Evolutionary conservation across 2,329 filamentous ascomycete species (phyloP).

Genomic region (Dryadomyces quercus-mongolicae): DNA sequence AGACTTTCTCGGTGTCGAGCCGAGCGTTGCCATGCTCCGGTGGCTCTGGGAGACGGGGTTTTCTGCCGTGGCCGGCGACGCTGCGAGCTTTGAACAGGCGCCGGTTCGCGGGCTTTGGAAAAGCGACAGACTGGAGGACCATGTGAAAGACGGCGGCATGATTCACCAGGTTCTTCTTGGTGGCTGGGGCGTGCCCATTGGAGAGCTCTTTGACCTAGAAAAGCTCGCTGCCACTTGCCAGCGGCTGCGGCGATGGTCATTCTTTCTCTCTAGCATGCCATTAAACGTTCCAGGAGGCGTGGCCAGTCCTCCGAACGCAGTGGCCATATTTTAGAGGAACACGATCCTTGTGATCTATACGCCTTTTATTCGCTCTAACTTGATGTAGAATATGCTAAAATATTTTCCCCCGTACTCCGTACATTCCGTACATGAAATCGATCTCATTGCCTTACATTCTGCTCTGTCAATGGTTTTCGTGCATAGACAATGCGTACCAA

Average conservation of each 20-base stretch:
- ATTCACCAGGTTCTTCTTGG: slow-evolving; percentile 29
- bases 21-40: slow-evolving; percentile 19
- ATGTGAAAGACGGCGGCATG: slow-evolving; percentile 2
- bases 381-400: no score
- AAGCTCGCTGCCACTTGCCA: slow-evolving; percentile 20
- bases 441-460: no score
- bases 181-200: slow-evolving; percentile 37
- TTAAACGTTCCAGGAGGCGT: slow-evolving; percentile 24
- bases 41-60: slow-evolving; percentile 36
- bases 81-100: slow-evolving; percentile 28
- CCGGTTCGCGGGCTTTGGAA: slow-evolving; percentile 15
- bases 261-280: slow-evolving; percentile 25
- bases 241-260: slow-evolving; percentile 20
- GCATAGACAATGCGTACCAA: not conserved
- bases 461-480: not conserved
- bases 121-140: slow-evolving; percentile 16
- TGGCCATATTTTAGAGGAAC: slow-evolving; percentile 26
- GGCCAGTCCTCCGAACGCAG: slow-evolving; percentile 23
- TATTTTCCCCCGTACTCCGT: no score
- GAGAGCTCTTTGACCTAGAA: slow-evolving; percentile 34
- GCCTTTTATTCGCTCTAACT: no score
- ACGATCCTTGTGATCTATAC: not conserved
- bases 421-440: no score
- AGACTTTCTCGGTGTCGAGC: slow-evolving; percentile 24
- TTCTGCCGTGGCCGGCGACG: slow-evolving; percentile 29